Conservation (phyloP, 208 protist species). For the Trypanosoma brucei region DNA sequence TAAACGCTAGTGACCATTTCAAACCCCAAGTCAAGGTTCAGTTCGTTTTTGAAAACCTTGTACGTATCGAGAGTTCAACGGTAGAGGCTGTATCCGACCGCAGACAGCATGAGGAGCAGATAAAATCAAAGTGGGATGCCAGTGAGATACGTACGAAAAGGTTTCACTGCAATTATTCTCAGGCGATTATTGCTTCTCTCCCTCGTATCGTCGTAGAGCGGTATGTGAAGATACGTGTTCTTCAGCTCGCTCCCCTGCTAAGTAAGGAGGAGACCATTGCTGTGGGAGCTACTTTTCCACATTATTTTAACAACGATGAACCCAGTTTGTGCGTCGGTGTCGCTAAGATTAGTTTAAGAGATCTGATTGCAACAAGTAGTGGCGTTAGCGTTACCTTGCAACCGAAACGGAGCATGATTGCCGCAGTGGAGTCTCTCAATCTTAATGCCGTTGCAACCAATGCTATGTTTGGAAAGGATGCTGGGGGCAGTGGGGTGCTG, state of each 20-base stretch:
- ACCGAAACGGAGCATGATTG: conserved; percentile 48
- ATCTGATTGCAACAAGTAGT: conserved; percentile 51
- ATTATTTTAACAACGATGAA: conserved; percentile 21
- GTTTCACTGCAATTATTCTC: conserved; percentile 30
- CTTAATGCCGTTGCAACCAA: conserved; percentile 64
- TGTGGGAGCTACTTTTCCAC: conserved; percentile 17
- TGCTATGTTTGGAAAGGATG: conserved; percentile 67
- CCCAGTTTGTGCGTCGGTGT: conserved; percentile 77
- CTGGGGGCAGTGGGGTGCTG: conserved; percentile 65
- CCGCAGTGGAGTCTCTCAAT: conserved; percentile 58
- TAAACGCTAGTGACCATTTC: conserved; percentile 3
- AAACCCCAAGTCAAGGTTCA: conserved; percentile 51
- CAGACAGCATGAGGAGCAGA: conserved; percentile 51
- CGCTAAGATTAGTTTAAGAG: conserved; percentile 65
- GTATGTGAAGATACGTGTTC: conserved; percentile 72
- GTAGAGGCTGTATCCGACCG: conserved; percentile 24
- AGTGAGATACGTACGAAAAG: conserved; percentile 64
- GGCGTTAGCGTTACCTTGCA: conserved; percentile 74
- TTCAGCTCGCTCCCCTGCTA: conserved; percentile 63
- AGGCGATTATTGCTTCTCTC: conserved; percentile 65
- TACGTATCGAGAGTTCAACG: conserved; percentile 58
- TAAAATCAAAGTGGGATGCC: conserved; percentile 51
- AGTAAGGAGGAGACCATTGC: conserved; percentile 12
- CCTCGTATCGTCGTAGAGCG: conserved; percentile 48
- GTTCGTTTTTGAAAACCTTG: conserved; percentile 65